Percentiles rank a stretch among this genome's conserved stretches.
Conservation (phyloP, 2,329 filamentous ascomycete species). For the Cercospora berteroae region DNA sequence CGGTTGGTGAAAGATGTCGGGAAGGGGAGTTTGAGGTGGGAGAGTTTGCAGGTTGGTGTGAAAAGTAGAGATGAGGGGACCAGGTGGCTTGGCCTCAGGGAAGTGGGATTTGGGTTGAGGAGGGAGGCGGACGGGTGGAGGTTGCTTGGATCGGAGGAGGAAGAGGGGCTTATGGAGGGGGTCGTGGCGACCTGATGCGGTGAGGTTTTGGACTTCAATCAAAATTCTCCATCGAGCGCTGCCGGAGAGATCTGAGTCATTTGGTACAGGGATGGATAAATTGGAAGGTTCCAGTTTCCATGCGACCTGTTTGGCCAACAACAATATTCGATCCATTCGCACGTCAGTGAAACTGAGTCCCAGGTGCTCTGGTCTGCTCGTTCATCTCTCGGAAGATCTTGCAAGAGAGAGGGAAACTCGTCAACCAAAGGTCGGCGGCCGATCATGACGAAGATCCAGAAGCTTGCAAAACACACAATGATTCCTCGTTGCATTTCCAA, state of each 20-base stretch:
- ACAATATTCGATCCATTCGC: neutral
- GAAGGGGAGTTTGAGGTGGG: slow-evolving; percentile 16
- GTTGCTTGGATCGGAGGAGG: neutral
- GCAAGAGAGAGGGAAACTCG: no score
- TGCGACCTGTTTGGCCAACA: neutral
- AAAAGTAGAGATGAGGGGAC: slow-evolving; percentile 5
- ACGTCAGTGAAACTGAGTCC: neutral
- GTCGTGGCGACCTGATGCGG: neutral
- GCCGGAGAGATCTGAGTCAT: neutral
- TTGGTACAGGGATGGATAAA: neutral
- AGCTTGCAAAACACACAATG: neutral
- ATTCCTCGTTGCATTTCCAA: neutral
- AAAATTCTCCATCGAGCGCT: no score
- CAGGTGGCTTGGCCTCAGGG: slow-evolving; percentile 12
- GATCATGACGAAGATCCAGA: neutral
- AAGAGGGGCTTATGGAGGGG: neutral
- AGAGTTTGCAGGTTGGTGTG: slow-evolving; percentile 18
- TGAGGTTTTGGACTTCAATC: neutral
- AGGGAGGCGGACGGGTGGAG: neutral
- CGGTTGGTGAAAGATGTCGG: slow-evolving; percentile 16
- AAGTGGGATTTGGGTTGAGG: slow-evolving; percentile 3
- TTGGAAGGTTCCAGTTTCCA: neutral
- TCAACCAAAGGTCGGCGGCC: neutral
- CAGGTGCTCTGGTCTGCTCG: neutral
- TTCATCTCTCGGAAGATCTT: neutral